Evolutionary conservation across 129 eudicot genomes (phyloP), one percentile per base, ranked within the genome.

Genomic region (Escallonia herrerae): DNA sequence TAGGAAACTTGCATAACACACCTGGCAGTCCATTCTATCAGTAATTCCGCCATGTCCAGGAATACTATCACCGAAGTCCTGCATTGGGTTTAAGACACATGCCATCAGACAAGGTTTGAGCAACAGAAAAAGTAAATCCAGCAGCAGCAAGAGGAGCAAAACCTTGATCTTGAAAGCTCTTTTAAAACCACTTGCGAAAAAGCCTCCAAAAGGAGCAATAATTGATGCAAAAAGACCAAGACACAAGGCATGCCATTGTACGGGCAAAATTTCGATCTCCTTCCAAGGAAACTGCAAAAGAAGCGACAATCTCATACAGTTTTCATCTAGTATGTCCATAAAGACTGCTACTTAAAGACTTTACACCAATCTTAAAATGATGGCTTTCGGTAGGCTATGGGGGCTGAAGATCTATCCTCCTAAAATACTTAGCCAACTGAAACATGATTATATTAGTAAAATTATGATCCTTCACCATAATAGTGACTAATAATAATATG

Each of bases 11-110:
- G 22, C 38, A 67, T 6, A 40, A 43, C 80, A 60, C 65, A 93
- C 98, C 90, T 89, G 98, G 71, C 98, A 88, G 74, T 93, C 98
- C 98, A 93, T 93, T 83, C 98, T 77, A 76, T 88, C 98, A 22
- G 98, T 93, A 66, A 93, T 93, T 59, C 98, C 98, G 69, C 98
- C 98, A 72, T 89, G 98, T 40, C 98, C 99, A 74, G 98, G 98
- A 74, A 93, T 93, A 62, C 98, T 93, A 63, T 93, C 98, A 65
- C 98, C 98, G 71, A 93, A 93, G 78, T 93, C 98, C 98, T 93
- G 79, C 41, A 74, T 40, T n/a, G 69, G 48, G 38, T 22, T 40
- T 58, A 42, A 60, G 39, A 52, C 66, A 47, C n/a, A 39, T 42
- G 12, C 9, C 46, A 71, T 62, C 41, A 61, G 40, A 47, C 67